Percentiles rank a stretch among this genome's conserved stretches.
Evolutionary conservation across 306 rosid species (phyloP).

Genomic region (Corylus heterophylla): DNA sequence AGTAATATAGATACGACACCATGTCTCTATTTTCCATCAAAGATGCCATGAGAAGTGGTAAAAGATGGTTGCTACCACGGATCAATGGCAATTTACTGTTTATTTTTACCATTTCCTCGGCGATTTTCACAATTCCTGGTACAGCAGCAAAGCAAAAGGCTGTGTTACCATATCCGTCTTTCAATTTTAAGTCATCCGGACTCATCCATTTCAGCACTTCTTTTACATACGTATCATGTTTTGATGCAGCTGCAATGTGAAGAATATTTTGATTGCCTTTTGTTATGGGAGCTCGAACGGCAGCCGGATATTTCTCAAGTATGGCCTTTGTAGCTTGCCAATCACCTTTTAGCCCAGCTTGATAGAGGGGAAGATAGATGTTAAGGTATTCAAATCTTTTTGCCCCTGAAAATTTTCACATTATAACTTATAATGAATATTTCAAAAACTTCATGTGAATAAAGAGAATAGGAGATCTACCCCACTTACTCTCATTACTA

Average conservation of each 20-base stretch:
- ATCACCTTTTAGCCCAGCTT: neutral
- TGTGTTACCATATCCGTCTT: neutral
- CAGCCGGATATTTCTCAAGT: neutral
- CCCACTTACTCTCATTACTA: too few relatives aligned
- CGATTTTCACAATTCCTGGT: neutral
- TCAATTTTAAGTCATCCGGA: neutral
- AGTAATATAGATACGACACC: neutral
- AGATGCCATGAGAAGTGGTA: conserved; percentile 7
- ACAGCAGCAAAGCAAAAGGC: neutral
- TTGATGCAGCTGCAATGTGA: neutral
- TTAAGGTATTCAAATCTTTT: too few relatives aligned
- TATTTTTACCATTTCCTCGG: neutral
- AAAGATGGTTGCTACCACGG: fast-evolving
- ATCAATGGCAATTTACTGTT: neutral
- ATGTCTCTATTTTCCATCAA: neutral
- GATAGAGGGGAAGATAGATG: neutral
- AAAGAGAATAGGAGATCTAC: too few relatives aligned
- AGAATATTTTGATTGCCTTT: neutral
- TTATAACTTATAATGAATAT: too few relatives aligned
- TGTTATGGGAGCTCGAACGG: neutral
- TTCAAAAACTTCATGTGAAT: too few relatives aligned
- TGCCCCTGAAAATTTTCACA: too few relatives aligned
- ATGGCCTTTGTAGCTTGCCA: neutral
- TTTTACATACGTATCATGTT: neutral
- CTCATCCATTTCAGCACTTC: neutral